Evolutionary conservation across 352 stramenopile genomes (phyloP).

Genomic region (Pythium sp.): DNA sequence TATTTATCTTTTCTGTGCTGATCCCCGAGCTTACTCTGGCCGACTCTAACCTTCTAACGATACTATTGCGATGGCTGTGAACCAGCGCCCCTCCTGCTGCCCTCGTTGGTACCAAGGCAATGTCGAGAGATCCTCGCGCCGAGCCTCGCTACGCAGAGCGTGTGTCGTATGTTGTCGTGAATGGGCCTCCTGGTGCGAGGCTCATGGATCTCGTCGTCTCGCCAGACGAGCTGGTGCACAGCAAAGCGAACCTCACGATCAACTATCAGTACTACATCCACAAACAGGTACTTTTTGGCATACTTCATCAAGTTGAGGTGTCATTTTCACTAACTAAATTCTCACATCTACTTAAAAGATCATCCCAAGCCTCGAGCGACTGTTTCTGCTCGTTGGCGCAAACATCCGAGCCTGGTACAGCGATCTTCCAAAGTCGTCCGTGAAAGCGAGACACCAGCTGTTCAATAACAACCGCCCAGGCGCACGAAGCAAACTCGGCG

Average conservation of each 20-base stretch:
- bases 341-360: slow-evolving; percentile 33
- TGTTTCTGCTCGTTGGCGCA: slow-evolving; percentile 77
- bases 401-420: slow-evolving; percentile 78
- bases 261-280: slow-evolving; percentile 94
- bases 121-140: slow-evolving; percentile 69
- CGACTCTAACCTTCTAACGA: not conserved
- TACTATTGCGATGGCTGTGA: not conserved
- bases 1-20: not conserved
- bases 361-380: slow-evolving; percentile 77
- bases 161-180: slow-evolving; percentile 91
- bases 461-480: slow-evolving; percentile 17
- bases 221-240: slow-evolving; percentile 60
- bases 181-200: slow-evolving; percentile 77
- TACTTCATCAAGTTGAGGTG: not conserved
- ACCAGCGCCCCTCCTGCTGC: slow-evolving; percentile 67
- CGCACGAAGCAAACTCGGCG: slow-evolving; percentile 16
- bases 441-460: slow-evolving; percentile 52
- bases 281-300: slow-evolving; percentile 59
- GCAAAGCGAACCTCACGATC: slow-evolving; percentile 48
- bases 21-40: not conserved
- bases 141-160: slow-evolving; percentile 84
- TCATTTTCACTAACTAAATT: not conserved
- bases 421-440: slow-evolving; percentile 47
- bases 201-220: slow-evolving; percentile 91
- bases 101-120: slow-evolving; percentile 76